Evolutionary conservation across 805 yeast species (phyloP).

Genomic region (Kodamaea sagamina): DNA sequence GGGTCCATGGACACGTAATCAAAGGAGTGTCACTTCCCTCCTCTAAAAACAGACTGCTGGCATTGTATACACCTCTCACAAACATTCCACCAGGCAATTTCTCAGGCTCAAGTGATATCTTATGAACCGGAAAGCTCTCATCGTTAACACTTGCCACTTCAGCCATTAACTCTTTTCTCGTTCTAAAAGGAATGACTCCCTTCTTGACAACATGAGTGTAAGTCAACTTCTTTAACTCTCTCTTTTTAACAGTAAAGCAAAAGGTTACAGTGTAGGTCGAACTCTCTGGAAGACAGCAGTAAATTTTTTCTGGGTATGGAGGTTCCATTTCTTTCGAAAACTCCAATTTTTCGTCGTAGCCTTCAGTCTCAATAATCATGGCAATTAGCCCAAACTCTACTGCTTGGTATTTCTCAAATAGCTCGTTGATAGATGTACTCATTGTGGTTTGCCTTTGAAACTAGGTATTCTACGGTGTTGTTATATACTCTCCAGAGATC

Average conservation of each 20-base stretch:
- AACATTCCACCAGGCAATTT: conserved; percentile 32
- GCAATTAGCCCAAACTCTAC: conserved; percentile 29
- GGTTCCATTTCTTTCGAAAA: conserved; percentile 28
- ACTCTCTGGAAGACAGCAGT: conserved; percentile 29
- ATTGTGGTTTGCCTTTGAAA: no score
- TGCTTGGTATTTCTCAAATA: conserved; percentile 20
- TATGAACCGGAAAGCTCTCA: conserved; percentile 20
- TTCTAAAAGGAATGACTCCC: conserved; percentile 27
- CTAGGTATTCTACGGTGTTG: no score
- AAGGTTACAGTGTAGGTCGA: conserved; percentile 26
- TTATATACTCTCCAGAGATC: no score
- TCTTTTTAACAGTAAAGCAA: conserved; percentile 24
- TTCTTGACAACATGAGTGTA: conserved; percentile 33
- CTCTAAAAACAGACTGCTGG: conserved; percentile 23
- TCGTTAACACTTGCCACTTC: conserved; percentile 20
- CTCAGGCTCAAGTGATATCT: conserved; percentile 27
- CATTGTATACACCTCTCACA: conserved; percentile 30
- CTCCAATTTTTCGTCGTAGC: conserved; percentile 24
- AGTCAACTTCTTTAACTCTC: conserved; percentile 22
- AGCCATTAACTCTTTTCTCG: conserved; percentile 21
- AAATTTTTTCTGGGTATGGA: conserved; percentile 25
- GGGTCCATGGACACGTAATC: conserved; percentile 18
- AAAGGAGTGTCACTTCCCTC: conserved; percentile 19
- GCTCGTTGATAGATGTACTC: conserved; percentile 15
- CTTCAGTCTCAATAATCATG: conserved; percentile 29